Base-by-base conservation (phyloP, 2,329 filamentous ascomycete species). In the Claviceps citrina region DNA sequence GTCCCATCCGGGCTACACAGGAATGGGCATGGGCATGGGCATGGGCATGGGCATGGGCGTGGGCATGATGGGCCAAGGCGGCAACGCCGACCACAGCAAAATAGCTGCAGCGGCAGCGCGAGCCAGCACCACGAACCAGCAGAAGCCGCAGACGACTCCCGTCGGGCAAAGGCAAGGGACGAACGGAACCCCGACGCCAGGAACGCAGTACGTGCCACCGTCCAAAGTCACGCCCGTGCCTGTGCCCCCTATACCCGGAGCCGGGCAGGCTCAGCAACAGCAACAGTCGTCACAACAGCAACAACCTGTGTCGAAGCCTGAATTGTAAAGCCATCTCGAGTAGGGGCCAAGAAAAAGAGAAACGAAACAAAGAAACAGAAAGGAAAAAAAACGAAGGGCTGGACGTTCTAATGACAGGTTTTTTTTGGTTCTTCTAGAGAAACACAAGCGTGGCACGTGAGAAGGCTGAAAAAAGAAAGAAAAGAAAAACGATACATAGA, bases 141-240 rank as follows among this genome's bases (percentile, higher is more conserved):
- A 53, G 33, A 60, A 62, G 46, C 58, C 60, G 3, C 58, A n/a
- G n/a, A n/a, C 58, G 43, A 64, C 59, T 16, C 57, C 58, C 3
- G 50, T 47, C 18, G 47, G 50, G 27, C 53, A 52, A 38, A 51
- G 54, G 40, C 49, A 48, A 31, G 53, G 50, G 16, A 40, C 54
- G 37, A 63, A 61, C 36, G 61, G 61, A 13, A 60, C 58, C 3
- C 56, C 58, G 9, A 60, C 58, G 4, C 55, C 58, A n/a, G 51
- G 46, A 12, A 40, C 54, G 16, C 46, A 43, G 12, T 54, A 53
- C 35, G 43, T 56, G 27, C 59, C 61, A 3, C 60, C 57, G 5
- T 52, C 59, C 27, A 66, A 63, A 47, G 62, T 66, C 26, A 66
- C 63, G 16, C 63, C 63, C 6, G 63, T 66, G 7, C 63, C 63